These are phyloP conservation scores for Neurospora sp. DNA, from an alignment of 2,329 filamentous ascomycete genomes.

Conservation along the genomic window DNA sequence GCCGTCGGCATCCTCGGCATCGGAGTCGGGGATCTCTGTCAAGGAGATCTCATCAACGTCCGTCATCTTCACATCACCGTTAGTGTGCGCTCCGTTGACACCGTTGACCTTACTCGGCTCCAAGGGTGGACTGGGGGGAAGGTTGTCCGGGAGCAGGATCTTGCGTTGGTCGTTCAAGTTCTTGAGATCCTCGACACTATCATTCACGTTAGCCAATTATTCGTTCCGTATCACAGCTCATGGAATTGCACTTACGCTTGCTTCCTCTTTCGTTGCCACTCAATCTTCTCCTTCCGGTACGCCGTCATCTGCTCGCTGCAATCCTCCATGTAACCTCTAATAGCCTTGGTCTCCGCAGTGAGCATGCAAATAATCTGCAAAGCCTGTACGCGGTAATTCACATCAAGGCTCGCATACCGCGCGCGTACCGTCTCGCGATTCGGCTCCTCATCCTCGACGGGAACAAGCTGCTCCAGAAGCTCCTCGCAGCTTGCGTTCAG, in stretches of 20 bases:
- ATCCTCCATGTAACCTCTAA: conserved; percentile 83
- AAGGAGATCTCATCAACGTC: conserved; percentile 55
- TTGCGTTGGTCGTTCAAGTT: conserved; percentile 64
- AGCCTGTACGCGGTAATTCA: conserved; percentile 72
- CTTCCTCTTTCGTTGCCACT: conserved; percentile 72
- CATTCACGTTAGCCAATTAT: conserved; percentile 20
- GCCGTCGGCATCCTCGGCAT: conserved; percentile 46
- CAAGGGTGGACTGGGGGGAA: conserved; percentile 50
- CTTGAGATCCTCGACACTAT: conserved; percentile 61
- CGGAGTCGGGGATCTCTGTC: conserved; percentile 54
- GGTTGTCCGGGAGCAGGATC: conserved; percentile 62
- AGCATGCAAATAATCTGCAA: conserved; percentile 82
- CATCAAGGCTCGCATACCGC: conserved; percentile 66
- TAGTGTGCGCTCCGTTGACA: conserved; percentile 12
- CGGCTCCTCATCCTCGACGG: conserved; percentile 58
- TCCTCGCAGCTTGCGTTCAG: conserved; percentile 66
- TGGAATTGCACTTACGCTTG: conserved; percentile 40
- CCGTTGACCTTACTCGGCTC: conserved; percentile 33
- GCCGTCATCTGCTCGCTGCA: conserved; percentile 91
- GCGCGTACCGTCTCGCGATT: conserved; percentile 62
- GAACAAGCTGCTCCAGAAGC: conserved; percentile 72
- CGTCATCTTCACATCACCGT: conserved; percentile 51
- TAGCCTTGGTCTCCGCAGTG: conserved; percentile 73
- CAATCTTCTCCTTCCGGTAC: conserved; percentile 91
- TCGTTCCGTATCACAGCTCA: background rate